phyloP scores from a whole-genome alignment of 768 basidiomycete species.

The Phanerodontia chrysosporium region DNA sequence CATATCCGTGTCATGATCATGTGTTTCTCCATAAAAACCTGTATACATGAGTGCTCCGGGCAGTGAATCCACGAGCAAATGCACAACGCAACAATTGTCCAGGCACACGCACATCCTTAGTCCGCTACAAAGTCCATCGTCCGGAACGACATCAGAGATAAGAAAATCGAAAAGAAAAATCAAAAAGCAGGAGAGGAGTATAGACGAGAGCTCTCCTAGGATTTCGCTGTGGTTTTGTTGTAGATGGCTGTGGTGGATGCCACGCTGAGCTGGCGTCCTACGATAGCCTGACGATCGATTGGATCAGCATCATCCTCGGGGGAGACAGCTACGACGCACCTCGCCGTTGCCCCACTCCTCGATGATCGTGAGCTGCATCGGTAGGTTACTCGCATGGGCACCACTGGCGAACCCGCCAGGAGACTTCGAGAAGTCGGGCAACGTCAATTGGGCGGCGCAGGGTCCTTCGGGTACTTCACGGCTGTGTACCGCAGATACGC shows the following conservation, averaged over 20 bases:
- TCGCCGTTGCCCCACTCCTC: constrained; percentile 40
- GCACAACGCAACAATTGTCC: too few species aligned
- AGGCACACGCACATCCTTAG: too few species aligned
- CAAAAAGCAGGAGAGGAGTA: too few species aligned
- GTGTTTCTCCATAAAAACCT: too few species aligned
- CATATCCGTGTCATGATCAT: too few species aligned
- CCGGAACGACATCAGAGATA: too few species aligned
- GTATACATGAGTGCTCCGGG: too few species aligned
- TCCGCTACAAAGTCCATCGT: too few species aligned
- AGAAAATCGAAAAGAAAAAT: too few species aligned
- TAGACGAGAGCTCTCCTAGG: too few species aligned
- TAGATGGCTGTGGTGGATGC: neutral
- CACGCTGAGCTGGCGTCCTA: neutral
- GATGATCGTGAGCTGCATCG: constrained; percentile 34
- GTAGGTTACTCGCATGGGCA: constrained; percentile 25
- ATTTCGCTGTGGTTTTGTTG: neutral
- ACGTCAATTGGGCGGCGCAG: constrained; percentile 34
- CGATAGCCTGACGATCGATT: neutral
- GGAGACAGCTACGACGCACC: constrained; percentile 17
- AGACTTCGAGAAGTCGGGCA: constrained; percentile 42
- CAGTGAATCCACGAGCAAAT: too few species aligned
- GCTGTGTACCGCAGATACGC: constrained; percentile 14
- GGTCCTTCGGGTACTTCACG: constrained; percentile 37
- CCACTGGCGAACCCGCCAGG: constrained; percentile 38
- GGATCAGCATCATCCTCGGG: neutral